A percentile compares a stretch with the other conserved stretches of the same genome.
Evolutionary conservation across 139 green algal genomes (phyloP).

Genomic region (Chlamydomonas eustigma): DNA sequence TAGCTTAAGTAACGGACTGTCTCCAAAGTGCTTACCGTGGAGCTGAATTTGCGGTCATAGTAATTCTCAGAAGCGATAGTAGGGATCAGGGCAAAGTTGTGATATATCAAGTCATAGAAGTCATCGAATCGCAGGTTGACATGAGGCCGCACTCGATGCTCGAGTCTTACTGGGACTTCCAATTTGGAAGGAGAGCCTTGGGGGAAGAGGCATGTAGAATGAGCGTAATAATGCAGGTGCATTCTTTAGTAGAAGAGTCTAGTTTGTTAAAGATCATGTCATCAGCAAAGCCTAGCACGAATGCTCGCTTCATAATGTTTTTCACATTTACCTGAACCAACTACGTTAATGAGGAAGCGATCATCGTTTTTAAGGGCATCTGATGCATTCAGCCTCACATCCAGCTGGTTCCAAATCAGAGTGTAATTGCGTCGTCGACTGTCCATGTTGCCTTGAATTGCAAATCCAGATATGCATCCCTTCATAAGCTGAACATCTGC

Average conservation of each 20-base stretch:
- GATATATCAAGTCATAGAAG: constrained; percentile 20
- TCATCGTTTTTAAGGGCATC: not conserved
- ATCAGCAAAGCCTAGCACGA: no score
- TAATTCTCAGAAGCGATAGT: constrained; percentile 12
- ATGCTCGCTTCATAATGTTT: no score
- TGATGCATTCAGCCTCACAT: constrained; percentile 5
- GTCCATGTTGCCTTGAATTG: constrained; percentile 23
- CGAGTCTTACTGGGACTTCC: not conserved
- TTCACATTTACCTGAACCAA: constrained; percentile 12
- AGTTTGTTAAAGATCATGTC: no score
- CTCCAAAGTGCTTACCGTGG: not conserved
- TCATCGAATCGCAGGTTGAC: constrained; percentile 13
- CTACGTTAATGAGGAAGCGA: constrained; percentile 20
- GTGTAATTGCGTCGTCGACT: constrained; percentile 25
- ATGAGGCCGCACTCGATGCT: constrained; percentile 4
- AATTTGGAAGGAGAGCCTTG: constrained; percentile 3
- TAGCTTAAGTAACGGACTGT: not conserved
- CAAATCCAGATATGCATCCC: not conserved
- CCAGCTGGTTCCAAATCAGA: constrained; percentile 15
- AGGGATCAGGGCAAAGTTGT: constrained; percentile 17
- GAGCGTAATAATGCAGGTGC: no score
- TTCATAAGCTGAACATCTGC: not conserved
- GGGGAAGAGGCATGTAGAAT: no score
- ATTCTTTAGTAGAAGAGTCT: no score
- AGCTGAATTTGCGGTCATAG: constrained; percentile 24